phyloP scores from a whole-genome alignment of 371 early-diverging fungal genomes.

The Apophysomyces elegans region DNA sequence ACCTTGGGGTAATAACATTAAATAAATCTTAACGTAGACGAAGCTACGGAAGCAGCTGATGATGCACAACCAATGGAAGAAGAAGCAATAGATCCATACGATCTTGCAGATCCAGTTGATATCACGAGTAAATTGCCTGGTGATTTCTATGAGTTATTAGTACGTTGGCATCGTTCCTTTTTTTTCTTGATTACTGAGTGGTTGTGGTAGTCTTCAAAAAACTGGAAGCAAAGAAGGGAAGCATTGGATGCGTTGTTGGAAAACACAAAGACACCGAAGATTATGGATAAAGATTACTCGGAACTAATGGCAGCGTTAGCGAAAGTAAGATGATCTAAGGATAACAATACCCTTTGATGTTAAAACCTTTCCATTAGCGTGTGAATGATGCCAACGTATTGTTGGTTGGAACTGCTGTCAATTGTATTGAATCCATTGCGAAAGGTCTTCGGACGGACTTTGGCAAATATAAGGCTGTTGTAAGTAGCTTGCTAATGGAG shows the following conservation, averaged over 20 bases:
- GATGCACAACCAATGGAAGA: slow-evolving; percentile 42
- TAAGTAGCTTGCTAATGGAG: slow-evolving; percentile 29
- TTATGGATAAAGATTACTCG: slow-evolving; percentile 77
- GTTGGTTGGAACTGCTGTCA: slow-evolving; percentile 78
- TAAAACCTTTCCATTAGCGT: slow-evolving; percentile 41
- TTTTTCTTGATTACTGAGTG: too few relatives aligned
- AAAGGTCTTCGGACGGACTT: slow-evolving; percentile 80
- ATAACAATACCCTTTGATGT: background rate
- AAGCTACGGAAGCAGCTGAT: slow-evolving; percentile 48
- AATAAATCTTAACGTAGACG: slow-evolving; percentile 16
- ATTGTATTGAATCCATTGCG: slow-evolving; percentile 88
- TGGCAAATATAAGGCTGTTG: slow-evolving; percentile 75
- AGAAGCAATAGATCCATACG: slow-evolving; percentile 74
- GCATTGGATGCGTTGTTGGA: slow-evolving; percentile 77
- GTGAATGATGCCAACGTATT: slow-evolving; percentile 89
- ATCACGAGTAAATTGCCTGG: slow-evolving; percentile 83
- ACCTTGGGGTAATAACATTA: background rate
- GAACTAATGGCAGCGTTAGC: slow-evolving; percentile 85
- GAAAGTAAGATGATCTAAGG: slow-evolving; percentile 58
- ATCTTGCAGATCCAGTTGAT: slow-evolving; percentile 90
- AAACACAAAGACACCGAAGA: slow-evolving; percentile 74
- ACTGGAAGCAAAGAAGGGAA: slow-evolving; percentile 97
- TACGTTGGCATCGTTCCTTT: slow-evolving; percentile 17
- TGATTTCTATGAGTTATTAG: slow-evolving; percentile 77
- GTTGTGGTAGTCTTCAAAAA: slow-evolving; percentile 67